Conservation (phyloP, 2,329 filamentous ascomycete species). For the Cladosporium halotolerans region DNA sequence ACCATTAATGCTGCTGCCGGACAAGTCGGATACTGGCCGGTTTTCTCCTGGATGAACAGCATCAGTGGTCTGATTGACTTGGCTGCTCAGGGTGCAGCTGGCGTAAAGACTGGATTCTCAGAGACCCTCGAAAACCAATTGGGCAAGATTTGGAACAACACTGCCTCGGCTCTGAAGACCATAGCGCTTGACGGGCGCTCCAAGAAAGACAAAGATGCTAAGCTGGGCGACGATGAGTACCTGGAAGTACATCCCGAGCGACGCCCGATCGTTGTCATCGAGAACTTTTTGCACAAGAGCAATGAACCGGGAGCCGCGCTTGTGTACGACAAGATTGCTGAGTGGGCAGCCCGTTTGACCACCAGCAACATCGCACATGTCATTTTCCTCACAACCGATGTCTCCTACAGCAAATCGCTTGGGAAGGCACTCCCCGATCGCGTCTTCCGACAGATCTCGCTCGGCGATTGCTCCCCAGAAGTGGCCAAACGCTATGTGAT, state of each 20-base stretch:
- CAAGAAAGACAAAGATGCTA: slow-evolving; percentile 66
- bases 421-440: slow-evolving; percentile 84
- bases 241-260: slow-evolving; percentile 82
- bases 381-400: slow-evolving; percentile 85
- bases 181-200: slow-evolving; percentile 65
- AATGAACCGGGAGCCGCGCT: slow-evolving; percentile 37
- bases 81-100: slow-evolving; percentile 87
- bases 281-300: slow-evolving; percentile 82
- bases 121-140: slow-evolving; percentile 87
- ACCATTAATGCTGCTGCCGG: slow-evolving; percentile 76
- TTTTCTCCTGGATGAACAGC: slow-evolving; percentile 96
- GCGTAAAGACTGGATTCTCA: slow-evolving; percentile 88
- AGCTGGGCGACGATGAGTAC: slow-evolving; percentile 75
- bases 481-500: slow-evolving; percentile 89
- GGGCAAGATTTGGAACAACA: slow-evolving; percentile 81
- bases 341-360: slow-evolving; percentile 81
- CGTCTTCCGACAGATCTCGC: slow-evolving; percentile 76
- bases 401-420: slow-evolving; percentile 80
- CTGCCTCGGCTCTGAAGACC: slow-evolving; percentile 68
- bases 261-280: slow-evolving; percentile 77
- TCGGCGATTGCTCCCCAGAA: slow-evolving; percentile 77
- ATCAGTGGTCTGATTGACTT: slow-evolving; percentile 88
- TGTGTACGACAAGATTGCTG: slow-evolving; percentile 54
- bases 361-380: slow-evolving; percentile 88
- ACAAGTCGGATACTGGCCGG: slow-evolving; percentile 82